Conservation (phyloP, 164 flowering plant genomes). For the Umbellularia californica region DNA sequence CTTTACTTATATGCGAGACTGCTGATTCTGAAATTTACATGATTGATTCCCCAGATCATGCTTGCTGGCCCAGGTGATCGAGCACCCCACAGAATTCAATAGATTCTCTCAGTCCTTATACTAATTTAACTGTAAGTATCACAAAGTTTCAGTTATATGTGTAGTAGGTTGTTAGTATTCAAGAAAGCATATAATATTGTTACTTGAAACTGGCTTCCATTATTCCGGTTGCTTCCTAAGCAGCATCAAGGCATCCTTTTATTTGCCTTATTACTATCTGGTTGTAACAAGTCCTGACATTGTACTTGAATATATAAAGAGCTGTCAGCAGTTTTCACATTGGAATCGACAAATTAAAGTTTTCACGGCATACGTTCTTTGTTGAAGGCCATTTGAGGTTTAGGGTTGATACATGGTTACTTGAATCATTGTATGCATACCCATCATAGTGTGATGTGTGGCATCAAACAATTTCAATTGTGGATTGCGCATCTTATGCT, state of each 20-base stretch:
- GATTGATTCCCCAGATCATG: slow-evolving; percentile 44
- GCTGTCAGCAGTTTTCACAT: neutral
- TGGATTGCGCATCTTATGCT: too few species aligned
- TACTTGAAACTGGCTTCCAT: neutral
- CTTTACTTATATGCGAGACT: neutral
- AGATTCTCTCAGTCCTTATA: slow-evolving; percentile 7
- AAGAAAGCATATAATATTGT: neutral
- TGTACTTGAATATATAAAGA: neutral
- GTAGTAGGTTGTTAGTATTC: neutral
- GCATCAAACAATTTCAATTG: too few species aligned
- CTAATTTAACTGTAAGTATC: slow-evolving; percentile 29
- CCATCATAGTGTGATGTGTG: too few species aligned
- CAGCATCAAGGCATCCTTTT: slow-evolving; percentile 11
- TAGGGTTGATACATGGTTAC: neutral
- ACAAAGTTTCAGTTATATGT: slow-evolving; percentile 3
- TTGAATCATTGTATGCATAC: too few species aligned
- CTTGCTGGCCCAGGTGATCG: slow-evolving; percentile 82
- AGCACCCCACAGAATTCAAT: slow-evolving; percentile 34
- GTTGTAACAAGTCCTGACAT: neutral
- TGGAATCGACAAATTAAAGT: neutral
- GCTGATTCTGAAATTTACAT: neutral
- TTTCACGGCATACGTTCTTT: neutral
- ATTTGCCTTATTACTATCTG: slow-evolving; percentile 9
- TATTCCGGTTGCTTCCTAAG: slow-evolving; percentile 1
- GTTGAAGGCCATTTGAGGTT: neutral